These are phyloP conservation scores for Hypoxylon intermedium DNA, from an alignment of 495 filamentous ascomycete genomes.

Conservation along the genomic window DNA sequence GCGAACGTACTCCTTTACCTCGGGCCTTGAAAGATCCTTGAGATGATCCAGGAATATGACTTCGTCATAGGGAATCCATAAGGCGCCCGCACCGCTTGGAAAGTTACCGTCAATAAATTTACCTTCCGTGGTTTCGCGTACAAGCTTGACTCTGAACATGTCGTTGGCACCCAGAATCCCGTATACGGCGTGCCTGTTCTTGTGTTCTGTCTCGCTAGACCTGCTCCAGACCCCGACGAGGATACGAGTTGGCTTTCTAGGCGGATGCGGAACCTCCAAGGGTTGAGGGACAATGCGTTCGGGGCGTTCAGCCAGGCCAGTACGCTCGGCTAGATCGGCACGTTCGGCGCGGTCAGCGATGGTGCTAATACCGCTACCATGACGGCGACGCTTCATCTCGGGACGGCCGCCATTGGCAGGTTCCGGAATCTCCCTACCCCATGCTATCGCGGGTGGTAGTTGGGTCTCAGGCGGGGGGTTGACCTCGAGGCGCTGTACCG, in stretches of 20 bases:
- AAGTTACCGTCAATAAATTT: slow-evolving; percentile 57
- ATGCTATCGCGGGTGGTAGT: slow-evolving; percentile 48
- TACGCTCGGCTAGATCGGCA: slow-evolving; percentile 2
- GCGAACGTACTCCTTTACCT: slow-evolving; percentile 63
- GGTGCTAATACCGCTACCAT: slow-evolving; percentile 22
- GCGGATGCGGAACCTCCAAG: slow-evolving; percentile 23
- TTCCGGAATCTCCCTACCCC: slow-evolving; percentile 52
- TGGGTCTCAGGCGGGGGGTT: slow-evolving; percentile 48
- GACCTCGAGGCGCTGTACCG: slow-evolving; percentile 43
- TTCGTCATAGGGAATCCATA: slow-evolving; percentile 65
- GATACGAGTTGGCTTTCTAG: slow-evolving; percentile 52
- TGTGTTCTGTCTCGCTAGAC: slow-evolving; percentile 45
- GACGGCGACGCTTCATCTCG: slow-evolving; percentile 49
- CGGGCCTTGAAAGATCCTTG: slow-evolving; percentile 48
- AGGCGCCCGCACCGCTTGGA: slow-evolving; percentile 56
- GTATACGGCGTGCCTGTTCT: slow-evolving; percentile 59
- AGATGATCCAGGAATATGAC: slow-evolving; percentile 58
- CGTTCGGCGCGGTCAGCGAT: slow-evolving; percentile 22
- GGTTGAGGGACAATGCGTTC: slow-evolving; percentile 9
- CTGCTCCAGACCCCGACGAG: slow-evolving; percentile 59
- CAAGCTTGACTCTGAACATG: slow-evolving; percentile 62
- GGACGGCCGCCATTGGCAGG: slow-evolving; percentile 41
- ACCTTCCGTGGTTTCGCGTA: slow-evolving; percentile 58
- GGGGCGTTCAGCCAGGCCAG: slow-evolving; percentile 10
- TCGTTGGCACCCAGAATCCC: slow-evolving; percentile 61